Evolutionary conservation across 176 grass and related monocot species (phyloP), one percentile per base, ranked within the genome.

Genomic region (Musa troglodytarum): DNA sequence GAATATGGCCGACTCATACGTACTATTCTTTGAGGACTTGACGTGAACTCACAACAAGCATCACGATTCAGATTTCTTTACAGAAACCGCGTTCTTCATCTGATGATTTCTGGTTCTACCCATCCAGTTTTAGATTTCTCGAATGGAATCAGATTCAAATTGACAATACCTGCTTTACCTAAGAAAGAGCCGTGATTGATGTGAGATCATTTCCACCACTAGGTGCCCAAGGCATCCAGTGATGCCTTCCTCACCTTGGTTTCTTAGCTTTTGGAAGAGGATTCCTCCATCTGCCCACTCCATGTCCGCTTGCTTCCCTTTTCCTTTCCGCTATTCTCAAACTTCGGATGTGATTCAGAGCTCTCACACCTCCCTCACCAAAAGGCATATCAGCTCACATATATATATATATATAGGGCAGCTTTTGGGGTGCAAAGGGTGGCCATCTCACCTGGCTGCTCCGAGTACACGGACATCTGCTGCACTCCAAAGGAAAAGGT

Each of bases 261-360:
- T 61, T 61, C 57, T 61, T 19, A n/a, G 57, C 57, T 61, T 61
- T 61, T 61, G 57, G 57, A 61, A 61, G 57, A n/a, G 15, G 57
- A 61, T 19, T 61, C 57, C 15, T 61, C 57, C 57, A 15, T 20
- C 16, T 17, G 17, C 3, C 57, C 57, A 15, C 5, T 20, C 57
- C 17, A n/a, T 61, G 16, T 61, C 57, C 57, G n/a, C 17, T 61
- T 61, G 2, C 57, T 61, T 61, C 8, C 16, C 15, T 61, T 17
- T 61, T 10, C 3, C 57, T 61, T 12, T 54, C 53, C 0, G 13
- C 53, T 2, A 54, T 54, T 20, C 17, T 61, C 9, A 15, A 61
- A n/a, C 19, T 61, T 61, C 9, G 57, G 57, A 61, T 61, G 17
- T n/a, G 57, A 61, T 20, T 61, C 57, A 61, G n/a, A 61, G 57